phyloP scores from a whole-genome alignment of 192 early-diverging fungal species.

The Phycomyces blakesleeanus region DNA sequence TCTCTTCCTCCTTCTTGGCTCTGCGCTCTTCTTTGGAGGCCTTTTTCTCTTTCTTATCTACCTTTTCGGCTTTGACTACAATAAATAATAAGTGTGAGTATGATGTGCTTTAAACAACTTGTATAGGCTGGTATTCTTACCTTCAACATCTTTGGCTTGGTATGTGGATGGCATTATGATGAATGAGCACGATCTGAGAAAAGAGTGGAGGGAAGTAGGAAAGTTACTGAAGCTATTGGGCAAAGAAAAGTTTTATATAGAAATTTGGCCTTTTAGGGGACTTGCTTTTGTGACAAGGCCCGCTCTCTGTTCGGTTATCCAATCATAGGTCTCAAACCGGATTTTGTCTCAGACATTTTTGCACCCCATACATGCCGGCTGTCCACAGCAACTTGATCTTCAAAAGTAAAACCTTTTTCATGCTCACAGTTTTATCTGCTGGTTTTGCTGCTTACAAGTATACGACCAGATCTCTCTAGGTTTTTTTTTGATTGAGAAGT shows the following conservation, averaged over 20 bases:
- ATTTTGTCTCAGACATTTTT: too few species aligned
- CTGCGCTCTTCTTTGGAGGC: constrained; percentile 41
- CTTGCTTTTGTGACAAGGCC: too few species aligned
- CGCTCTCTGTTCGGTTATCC: too few species aligned
- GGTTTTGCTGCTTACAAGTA: too few species aligned
- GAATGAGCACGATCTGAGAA: background rate
- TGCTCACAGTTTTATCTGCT: too few species aligned
- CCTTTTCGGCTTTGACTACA: constrained; percentile 45
- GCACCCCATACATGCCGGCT: too few species aligned
- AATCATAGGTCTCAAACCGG: too few species aligned
- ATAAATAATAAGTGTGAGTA: background rate
- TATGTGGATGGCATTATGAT: background rate
- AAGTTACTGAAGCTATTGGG: too few species aligned
- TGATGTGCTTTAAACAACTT: background rate
- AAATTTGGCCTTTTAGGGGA: background rate
- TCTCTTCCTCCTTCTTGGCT: constrained; percentile 43
- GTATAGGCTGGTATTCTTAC: background rate
- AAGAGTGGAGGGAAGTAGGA: background rate
- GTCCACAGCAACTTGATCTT: too few species aligned
- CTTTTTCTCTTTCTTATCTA: constrained; percentile 45
- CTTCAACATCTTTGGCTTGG: background rate
- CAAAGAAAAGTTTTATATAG: constrained; percentile 1
- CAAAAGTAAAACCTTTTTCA: too few species aligned
- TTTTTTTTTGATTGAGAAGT: too few species aligned
- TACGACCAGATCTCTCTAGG: too few species aligned